phyloP scores from a whole-genome alignment of 441 rosid genomes.

The Gossypium aridum region DNA sequence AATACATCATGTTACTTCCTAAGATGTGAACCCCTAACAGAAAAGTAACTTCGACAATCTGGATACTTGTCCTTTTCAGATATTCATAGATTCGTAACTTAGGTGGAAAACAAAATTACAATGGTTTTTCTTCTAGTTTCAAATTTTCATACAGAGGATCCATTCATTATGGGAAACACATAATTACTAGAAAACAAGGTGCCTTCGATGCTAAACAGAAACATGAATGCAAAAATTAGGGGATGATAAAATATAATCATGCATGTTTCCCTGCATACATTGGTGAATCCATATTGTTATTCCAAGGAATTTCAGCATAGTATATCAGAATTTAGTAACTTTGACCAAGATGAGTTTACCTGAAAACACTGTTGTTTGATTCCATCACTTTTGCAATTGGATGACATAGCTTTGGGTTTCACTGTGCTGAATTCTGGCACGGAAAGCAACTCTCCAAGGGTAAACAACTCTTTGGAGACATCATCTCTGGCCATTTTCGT shows the following conservation, averaged over 20 bases:
- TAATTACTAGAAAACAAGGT: background rate
- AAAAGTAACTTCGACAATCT: background rate
- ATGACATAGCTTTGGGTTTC: conserved; percentile 10
- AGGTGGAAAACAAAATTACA: background rate
- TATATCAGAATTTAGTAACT: background rate
- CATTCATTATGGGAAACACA: background rate
- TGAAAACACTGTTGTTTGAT: conserved; percentile 23
- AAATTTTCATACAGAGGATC: background rate
- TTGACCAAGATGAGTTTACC: conserved; percentile 18
- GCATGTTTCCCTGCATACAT: background rate
- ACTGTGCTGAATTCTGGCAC: conserved; percentile 23
- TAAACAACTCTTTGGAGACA: conserved; percentile 18
- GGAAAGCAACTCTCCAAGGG: conserved; percentile 41
- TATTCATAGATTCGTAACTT: background rate
- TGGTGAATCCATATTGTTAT: background rate
- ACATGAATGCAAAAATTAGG: background rate
- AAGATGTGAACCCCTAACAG: background rate
- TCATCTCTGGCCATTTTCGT: conserved; percentile 18
- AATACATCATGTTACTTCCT: conserved; percentile 1
- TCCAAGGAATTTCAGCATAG: background rate
- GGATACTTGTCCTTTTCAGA: background rate
- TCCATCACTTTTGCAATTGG: conserved; percentile 3
- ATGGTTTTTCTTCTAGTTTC: background rate
- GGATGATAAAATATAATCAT: background rate
- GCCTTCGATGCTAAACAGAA: background rate